Conservation (phyloP, 2,329 filamentous ascomycete species). For the Cadophora gregata region DNA sequence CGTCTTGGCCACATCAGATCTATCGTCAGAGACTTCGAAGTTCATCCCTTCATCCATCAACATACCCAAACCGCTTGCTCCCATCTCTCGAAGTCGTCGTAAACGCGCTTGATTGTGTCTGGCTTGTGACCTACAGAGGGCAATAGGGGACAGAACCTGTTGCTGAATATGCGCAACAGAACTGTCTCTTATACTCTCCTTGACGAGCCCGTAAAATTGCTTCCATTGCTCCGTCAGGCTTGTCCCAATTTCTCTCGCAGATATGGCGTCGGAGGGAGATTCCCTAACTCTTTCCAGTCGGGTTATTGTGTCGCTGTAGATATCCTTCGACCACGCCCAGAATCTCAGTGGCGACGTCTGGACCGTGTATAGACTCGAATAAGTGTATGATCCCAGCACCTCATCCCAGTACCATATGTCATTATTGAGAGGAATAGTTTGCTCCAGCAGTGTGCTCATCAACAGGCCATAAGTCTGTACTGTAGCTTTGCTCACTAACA, state of each 20-base stretch:
- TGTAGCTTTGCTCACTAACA: conserved; percentile 87
- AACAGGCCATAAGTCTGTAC: conserved; percentile 88
- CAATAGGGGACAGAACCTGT: conserved; percentile 78
- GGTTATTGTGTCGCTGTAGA: conserved; percentile 62
- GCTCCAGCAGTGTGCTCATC: conserved; percentile 77
- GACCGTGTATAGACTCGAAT: conserved; percentile 81
- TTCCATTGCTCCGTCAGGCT: conserved; percentile 61
- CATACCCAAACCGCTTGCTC: conserved; percentile 84
- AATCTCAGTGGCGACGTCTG: conserved; percentile 83
- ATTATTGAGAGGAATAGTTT: conserved; percentile 82
- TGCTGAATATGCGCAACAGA: conserved; percentile 74
- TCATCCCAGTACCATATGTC: conserved; percentile 98
- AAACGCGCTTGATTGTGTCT: conserved; percentile 75
- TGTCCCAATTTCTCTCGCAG: conserved; percentile 37
- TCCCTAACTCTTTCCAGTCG: conserved; percentile 40
- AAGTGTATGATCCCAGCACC: conserved; percentile 77
- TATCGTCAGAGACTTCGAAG: conserved; percentile 66
- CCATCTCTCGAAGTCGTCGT: conserved; percentile 76
- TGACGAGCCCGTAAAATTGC: conserved; percentile 81
- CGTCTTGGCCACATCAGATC: conserved; percentile 54
- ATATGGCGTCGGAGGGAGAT: conserved; percentile 38
- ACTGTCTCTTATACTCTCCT: conserved; percentile 74
- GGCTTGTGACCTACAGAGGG: conserved; percentile 75
- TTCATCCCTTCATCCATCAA: conserved; percentile 85
- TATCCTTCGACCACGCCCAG: conserved; percentile 72